Base-by-base conservation (phyloP, 2,329 filamentous ascomycete genomes). In the Alternaria sp. region DNA sequence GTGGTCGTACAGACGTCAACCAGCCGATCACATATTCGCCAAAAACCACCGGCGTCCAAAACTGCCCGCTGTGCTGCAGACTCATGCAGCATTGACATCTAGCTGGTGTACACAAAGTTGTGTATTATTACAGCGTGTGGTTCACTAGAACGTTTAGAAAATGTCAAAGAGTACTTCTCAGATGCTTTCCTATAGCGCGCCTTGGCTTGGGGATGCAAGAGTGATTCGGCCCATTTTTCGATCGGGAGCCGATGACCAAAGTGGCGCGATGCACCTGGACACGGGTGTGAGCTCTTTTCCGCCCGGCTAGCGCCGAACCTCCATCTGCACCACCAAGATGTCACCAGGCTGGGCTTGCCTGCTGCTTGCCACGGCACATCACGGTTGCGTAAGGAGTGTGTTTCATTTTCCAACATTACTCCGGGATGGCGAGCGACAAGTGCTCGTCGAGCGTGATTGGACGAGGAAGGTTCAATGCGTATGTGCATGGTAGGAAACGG, bases 201-300 rank as follows among this genome's bases (percentile, higher is more conserved):
- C 36, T 40, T 40, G 36, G 36, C 36, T 10, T 40, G 36, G 36
- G 0, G 36, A 40, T 40, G 36, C 32, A 36, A 36, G 36, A 50
- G n/a, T 4, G 6, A 17, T 21, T 4, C n/a, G 23, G 23, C 15
- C n/a, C 17, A 21, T 50, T 50, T 26, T 15, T 15, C n/a, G 9
- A 19, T 17, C 19, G 44, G 21, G n/a, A 11, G 15, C 26, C 32
- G 28, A 30, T 51, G 23, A 19, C 60, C 60, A 54, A 54, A 43
- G 60, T 58, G 49, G 49, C 21, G 49, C 60, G 49, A 30, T 51
- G 32, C 13, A 54, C 28, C 13, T 40, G 36, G 36, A 0, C 36
- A 12, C 46, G 61, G 52, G 61, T 52, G 25, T 60, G 49, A 56
- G 26, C 26, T 26, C 61, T 67, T 65, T 59, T 63, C 62, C 65